A percentile compares a stretch with the other conserved stretches of the same genome.
These are phyloP conservation scores for Ascochyta clinopodiicola DNA, from an alignment of 2,329 filamentous ascomycete genomes.

Conservation along the genomic window DNA sequence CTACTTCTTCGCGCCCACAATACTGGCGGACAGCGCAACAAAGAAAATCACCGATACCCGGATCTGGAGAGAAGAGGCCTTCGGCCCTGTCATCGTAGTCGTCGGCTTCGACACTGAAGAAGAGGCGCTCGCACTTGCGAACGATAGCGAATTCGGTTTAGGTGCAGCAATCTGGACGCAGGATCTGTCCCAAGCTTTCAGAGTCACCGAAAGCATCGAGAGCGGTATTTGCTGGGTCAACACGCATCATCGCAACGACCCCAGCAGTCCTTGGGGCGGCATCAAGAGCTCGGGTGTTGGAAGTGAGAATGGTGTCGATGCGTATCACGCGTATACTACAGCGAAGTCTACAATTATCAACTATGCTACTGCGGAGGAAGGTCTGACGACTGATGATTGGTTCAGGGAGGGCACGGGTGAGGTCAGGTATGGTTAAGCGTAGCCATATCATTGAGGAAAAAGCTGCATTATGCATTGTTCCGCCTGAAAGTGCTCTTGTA, in stretches of 20 bases:
- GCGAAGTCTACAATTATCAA: slow-evolving; percentile 74
- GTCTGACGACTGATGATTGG: slow-evolving; percentile 67
- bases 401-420: slow-evolving; percentile 65
- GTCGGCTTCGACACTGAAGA: slow-evolving; percentile 56
- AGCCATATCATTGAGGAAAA: background rate
- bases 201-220: slow-evolving; percentile 56
- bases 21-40: slow-evolving; percentile 42
- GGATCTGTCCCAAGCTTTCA: slow-evolving; percentile 57
- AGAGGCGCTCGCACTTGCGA: slow-evolving; percentile 56
- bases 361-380: slow-evolving; percentile 65
- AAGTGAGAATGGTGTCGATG: slow-evolving; percentile 72
- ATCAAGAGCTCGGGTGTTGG: slow-evolving; percentile 68
- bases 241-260: slow-evolving; percentile 73
- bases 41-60: slow-evolving; percentile 44
- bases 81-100: slow-evolving; percentile 60
- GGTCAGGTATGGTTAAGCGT: slow-evolving; percentile 64
- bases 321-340: slow-evolving; percentile 53
- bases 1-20: slow-evolving; percentile 58
- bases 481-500: background rate
- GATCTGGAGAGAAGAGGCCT: slow-evolving; percentile 57
- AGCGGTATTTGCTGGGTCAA: slow-evolving; percentile 58
- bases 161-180: slow-evolving; percentile 60
- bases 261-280: slow-evolving; percentile 74
- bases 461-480: background rate
- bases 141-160: slow-evolving; percentile 58